phyloP scores from a whole-genome alignment of 2,329 filamentous ascomycete genomes.

The Nothopassalora personata region DNA sequence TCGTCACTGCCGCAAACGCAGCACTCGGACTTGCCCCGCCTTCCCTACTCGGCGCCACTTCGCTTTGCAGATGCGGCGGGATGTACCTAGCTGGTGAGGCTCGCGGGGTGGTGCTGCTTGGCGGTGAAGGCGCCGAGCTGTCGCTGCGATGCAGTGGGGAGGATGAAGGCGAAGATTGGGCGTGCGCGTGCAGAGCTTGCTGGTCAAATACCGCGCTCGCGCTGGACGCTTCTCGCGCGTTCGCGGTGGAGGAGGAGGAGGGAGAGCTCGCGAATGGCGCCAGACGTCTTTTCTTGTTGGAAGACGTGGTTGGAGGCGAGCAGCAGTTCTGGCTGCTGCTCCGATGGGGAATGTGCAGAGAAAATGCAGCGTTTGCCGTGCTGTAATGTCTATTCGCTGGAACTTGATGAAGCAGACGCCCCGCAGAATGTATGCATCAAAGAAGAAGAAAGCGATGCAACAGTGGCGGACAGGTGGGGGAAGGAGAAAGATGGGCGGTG shows the following conservation, averaged over 20 bases:
- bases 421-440: not conserved
- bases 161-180: slow-evolving; percentile 23
- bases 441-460: not conserved
- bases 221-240: not conserved
- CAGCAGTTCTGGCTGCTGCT: not conserved
- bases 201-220: slow-evolving; percentile 12
- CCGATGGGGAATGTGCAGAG: not conserved
- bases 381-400: not conserved
- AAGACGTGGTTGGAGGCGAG: not conserved
- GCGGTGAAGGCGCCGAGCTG: slow-evolving; percentile 17
- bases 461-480: not conserved
- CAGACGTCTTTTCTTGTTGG: not conserved
- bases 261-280: not conserved
- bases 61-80: slow-evolving; percentile 53
- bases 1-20: slow-evolving; percentile 26
- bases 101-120: slow-evolving; percentile 18
- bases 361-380: not conserved
- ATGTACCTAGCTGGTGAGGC: slow-evolving; percentile 41
- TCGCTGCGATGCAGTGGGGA: slow-evolving; percentile 15
- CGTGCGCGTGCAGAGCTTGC: slow-evolving; percentile 16
- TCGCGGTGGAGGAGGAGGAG: not conserved
- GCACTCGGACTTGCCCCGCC: slow-evolving; percentile 30
- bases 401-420: not conserved
- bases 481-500: not conserved
- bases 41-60: slow-evolving; percentile 34